phyloP scores from a whole-genome alignment of 768 basidiomycete species.

The Trametopsis cervina region DNA sequence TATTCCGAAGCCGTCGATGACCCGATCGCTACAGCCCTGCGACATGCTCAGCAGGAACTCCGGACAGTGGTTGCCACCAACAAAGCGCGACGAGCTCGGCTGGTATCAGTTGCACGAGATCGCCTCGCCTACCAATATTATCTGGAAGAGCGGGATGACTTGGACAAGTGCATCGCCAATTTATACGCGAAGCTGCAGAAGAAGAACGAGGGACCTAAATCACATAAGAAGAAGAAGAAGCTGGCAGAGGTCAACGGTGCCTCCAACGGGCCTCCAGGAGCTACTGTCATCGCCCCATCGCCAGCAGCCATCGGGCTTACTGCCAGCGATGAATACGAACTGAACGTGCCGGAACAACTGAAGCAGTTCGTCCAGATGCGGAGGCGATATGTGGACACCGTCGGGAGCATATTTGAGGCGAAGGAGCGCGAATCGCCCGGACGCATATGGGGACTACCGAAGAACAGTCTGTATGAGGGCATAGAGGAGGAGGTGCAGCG shows the following conservation, averaged over 20 bases:
- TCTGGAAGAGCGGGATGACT: constrained; percentile 70
- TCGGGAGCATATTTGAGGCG: constrained; percentile 71
- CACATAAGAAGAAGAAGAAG: constrained; percentile 72
- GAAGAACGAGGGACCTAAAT: constrained; percentile 62
- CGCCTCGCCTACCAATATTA: constrained; percentile 92
- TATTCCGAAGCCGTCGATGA: constrained; percentile 82
- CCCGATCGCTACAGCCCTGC: constrained; percentile 85
- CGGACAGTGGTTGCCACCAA: constrained; percentile 73
- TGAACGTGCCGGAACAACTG: constrained; percentile 63
- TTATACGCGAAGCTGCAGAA: constrained; percentile 78
- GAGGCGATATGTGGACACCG: constrained; percentile 67
- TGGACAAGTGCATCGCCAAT: constrained; percentile 77
- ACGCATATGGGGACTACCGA: constrained; percentile 72
- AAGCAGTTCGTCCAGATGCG: constrained; percentile 69
- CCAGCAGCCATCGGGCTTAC: constrained; percentile 67
- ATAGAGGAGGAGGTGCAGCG: constrained; percentile 56
- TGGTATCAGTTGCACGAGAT: constrained; percentile 73
- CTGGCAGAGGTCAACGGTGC: constrained; percentile 26
- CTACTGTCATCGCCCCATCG: constrained; percentile 38
- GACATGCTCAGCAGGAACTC: constrained; percentile 81
- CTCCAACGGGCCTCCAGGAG: constrained; percentile 20
- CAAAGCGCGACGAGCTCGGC: constrained; percentile 70
- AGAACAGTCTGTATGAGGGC: constrained; percentile 68
- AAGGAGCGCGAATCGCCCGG: constrained; percentile 61
- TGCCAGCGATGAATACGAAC: constrained; percentile 56